phyloP scores from a whole-genome alignment of 2,329 filamentous ascomycete genomes.

The Neonectria neomacrospora region DNA sequence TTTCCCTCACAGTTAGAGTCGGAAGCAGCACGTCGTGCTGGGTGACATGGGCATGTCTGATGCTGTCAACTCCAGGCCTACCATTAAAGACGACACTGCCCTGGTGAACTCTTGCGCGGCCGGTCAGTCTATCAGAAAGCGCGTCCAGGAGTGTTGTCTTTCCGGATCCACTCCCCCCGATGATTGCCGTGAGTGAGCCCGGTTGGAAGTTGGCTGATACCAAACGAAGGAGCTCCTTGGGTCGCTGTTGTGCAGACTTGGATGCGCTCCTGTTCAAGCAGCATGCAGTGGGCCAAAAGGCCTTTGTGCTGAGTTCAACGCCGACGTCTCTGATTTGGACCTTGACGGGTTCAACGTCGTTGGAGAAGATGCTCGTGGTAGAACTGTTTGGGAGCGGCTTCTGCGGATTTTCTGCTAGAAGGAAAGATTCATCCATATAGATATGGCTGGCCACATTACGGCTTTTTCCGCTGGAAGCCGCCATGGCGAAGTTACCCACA shows the following conservation, averaged over 20 bases:
- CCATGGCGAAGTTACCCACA: neutral
- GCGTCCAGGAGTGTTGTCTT: slow-evolving; percentile 78
- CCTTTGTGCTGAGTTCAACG: slow-evolving; percentile 66
- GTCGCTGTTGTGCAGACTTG: slow-evolving; percentile 34
- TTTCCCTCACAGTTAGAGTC: slow-evolving; percentile 78
- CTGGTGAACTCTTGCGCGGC: slow-evolving; percentile 58
- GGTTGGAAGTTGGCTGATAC: slow-evolving; percentile 72
- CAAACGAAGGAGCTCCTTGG: slow-evolving; percentile 67
- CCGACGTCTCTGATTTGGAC: slow-evolving; percentile 63
- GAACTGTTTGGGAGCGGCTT: neutral
- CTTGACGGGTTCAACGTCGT: slow-evolving; percentile 63
- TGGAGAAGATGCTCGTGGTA: slow-evolving; percentile 48
- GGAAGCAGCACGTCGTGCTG: slow-evolving; percentile 80
- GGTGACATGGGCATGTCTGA: slow-evolving; percentile 76
- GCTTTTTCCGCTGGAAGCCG: neutral
- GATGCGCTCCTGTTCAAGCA: slow-evolving; percentile 51
- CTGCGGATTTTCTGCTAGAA: neutral
- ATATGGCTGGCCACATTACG: neutral
- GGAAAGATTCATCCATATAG: neutral
- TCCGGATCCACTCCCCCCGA: slow-evolving; percentile 76
- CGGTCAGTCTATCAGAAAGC: slow-evolving; percentile 74
- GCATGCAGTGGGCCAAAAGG: slow-evolving; percentile 58
- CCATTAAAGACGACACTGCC: slow-evolving; percentile 72
- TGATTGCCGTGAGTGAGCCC: slow-evolving; percentile 73
- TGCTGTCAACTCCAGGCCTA: slow-evolving; percentile 58